phyloP scores from a whole-genome alignment of 768 basidiomycete species.

The Pulveroboletus ravenelii region DNA sequence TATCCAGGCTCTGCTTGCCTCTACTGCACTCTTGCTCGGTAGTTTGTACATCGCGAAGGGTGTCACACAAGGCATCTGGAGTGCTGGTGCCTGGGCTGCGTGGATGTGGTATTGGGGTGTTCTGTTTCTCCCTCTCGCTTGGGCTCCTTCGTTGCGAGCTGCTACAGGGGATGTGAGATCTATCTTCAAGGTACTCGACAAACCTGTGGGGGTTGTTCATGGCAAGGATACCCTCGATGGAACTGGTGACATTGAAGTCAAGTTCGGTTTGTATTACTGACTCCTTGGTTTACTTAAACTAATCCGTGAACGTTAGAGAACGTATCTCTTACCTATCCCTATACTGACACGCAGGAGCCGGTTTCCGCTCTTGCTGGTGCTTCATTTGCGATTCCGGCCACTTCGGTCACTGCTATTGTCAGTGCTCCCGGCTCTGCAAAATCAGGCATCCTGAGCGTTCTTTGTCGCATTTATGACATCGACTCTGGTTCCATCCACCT shows the following conservation, averaged over 20 bases:
- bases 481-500: conserved; percentile 75
- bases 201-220: conserved; percentile 82
- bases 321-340: conserved; percentile 75
- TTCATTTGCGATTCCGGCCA: conserved; percentile 85
- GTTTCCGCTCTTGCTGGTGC: conserved; percentile 65
- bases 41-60: conserved; percentile 27
- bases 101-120: conserved; percentile 31
- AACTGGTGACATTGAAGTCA: conserved; percentile 72
- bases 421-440: conserved; percentile 81
- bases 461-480: conserved; percentile 92
- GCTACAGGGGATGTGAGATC: conserved; percentile 76
- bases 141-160: conserved; percentile 49
- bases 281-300: not conserved
- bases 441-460: conserved; percentile 77
- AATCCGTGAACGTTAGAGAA: conserved; percentile 47
- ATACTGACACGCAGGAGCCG: conserved; percentile 49
- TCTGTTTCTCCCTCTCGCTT: conserved; percentile 33
- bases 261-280: conserved; percentile 59
- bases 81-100: conserved; percentile 24
- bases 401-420: conserved; percentile 85
- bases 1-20: conserved; percentile 81
- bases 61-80: conserved; percentile 27
- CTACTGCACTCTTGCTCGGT: conserved; percentile 76
- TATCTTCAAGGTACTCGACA: conserved; percentile 73
- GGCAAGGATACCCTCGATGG: conserved; percentile 70